Evolutionary conservation across 768 basidiomycete genomes (phyloP), one percentile per base, ranked within the genome.

Genomic region (Termitomyces bulborhizus): DNA sequence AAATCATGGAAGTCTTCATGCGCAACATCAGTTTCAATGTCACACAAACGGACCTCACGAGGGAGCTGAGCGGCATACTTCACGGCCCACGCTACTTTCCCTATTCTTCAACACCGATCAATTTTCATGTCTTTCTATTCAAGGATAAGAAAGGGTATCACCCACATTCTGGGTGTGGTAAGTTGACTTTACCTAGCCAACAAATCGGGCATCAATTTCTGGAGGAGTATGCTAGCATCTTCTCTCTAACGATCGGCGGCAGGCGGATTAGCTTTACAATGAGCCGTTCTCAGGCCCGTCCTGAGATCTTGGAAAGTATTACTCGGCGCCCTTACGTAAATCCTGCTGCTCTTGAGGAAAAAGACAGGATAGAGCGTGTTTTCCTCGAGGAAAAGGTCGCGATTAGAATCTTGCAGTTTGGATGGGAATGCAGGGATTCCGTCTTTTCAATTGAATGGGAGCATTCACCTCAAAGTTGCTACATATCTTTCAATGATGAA

Each of bases 391-490:
- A 60, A 16, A 36, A 41, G 7, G 66, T 80, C 26, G 53, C 60
- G 6, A 61, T 84, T 47, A 57, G 56, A 4, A 62, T 66, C 4
- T 57, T 86, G 27, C 83, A 85, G 59, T 84, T 84, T 58, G 80
- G 82, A 13, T 83, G 83, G 83, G 70, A 75, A 60, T 85, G 83
- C 56, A 74, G 83, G n/a, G 83, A 84, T 60, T 64, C 69, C 4
- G 71, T 75, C 0, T 76, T 80, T 56, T 88, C 85, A 16, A 65
- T 79, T 43, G 84, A 87, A 66, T 83, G 78, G 75, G 80, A 82
- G 66, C 66, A 70, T 26, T 15, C 41, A 6, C 69, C 66, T 43
- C 54, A 54, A 9, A 37, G 52, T 26, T 71, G 72, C n/a, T 26
- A 41, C 13, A 59, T 84, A 29, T 47, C 48, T 36, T 82, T 78